These are phyloP conservation scores for Sarocladium strictum DNA, from an alignment of 2,329 filamentous ascomycete genomes.

Conservation along the genomic window DNA sequence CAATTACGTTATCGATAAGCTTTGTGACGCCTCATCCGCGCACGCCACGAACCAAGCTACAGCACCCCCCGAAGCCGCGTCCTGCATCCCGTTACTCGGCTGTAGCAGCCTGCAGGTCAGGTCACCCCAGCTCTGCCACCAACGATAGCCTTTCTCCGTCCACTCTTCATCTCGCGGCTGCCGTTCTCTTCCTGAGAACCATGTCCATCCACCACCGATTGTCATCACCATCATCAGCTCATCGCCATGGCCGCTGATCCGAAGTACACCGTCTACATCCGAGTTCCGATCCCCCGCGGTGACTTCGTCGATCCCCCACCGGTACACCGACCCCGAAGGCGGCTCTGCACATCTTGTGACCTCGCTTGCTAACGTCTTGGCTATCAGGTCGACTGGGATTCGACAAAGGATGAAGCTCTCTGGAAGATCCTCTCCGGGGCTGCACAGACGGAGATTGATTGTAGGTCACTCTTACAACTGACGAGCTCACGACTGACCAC, in stretches of 20 bases:
- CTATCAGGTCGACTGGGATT: constrained; percentile 81
- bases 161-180: constrained; percentile 16
- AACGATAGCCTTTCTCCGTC: neutral
- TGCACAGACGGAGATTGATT: constrained; percentile 80
- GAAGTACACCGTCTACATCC: constrained; percentile 71
- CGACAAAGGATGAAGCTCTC: constrained; percentile 75
- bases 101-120: constrained; percentile 9
- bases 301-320: constrained; percentile 87
- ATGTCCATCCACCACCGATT: neutral
- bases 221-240: constrained; percentile 27
- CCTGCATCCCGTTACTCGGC: constrained; percentile 5
- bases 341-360: too few species aligned
- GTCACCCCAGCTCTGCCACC: neutral
- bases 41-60: neutral
- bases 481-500: constrained; percentile 15
- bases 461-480: constrained; percentile 42
- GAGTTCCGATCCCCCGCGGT: constrained; percentile 81
- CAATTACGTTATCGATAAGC: constrained; percentile 1
- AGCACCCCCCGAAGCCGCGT: neutral
- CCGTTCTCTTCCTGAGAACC: constrained; percentile 13
- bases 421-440: constrained; percentile 87
- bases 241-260: constrained; percentile 35
- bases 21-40: neutral
- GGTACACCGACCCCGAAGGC: too few species aligned
- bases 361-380: too few species aligned